Evolutionary conservation across 306 rosid species (phyloP), one percentile per base, ranked within the genome.

Genomic region (Elaeagnus macrophylla): DNA sequence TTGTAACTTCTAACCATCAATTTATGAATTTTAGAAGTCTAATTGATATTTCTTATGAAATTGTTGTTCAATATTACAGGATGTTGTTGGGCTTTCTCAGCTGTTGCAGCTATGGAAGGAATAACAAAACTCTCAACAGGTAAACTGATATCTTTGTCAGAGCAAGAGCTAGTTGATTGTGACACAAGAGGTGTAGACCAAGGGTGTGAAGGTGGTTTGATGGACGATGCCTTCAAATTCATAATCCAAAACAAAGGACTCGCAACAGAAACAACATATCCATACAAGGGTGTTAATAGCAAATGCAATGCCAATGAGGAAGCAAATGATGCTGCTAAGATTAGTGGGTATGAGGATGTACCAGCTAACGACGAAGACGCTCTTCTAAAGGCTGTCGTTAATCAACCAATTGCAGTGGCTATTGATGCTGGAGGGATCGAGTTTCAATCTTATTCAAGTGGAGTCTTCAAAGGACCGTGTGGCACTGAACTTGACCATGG

Each of bases 111-210:
- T 38, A 78, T 68, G 0, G 79, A 74, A 67, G 77, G 75, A 67
- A 64, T 67, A 19, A 58, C 66, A 10, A 9, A 18, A 41, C 5
- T 70, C 11, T 63, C 10, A 7, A 43, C 65, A 12, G 66, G 77
- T 0, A 63, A 66, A 3, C 53, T 73, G 51, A 54, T 64, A 36
- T 74, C 75, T 14, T 54, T 70, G 18, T 71, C 73, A 0, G 72
- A 70, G 59, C 77, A 79, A 74, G 75, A 78, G 52, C 67, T 78
- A 17, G 65, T 71, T 11, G 78, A 79, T 47, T 72, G 84, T 48
- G 81, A 71, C 48, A 61, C 66, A 10, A 60, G 17, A 2, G 72
- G 77, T n/a, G 64, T 18, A 1, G 74, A 65, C 53, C 70, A 71
- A 53, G 81, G 81, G 25, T 71, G 81, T 19, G 60, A 56, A 13